Conservation (phyloP, 257 asterid genomes). For the Gynochthodes officinalis region DNA sequence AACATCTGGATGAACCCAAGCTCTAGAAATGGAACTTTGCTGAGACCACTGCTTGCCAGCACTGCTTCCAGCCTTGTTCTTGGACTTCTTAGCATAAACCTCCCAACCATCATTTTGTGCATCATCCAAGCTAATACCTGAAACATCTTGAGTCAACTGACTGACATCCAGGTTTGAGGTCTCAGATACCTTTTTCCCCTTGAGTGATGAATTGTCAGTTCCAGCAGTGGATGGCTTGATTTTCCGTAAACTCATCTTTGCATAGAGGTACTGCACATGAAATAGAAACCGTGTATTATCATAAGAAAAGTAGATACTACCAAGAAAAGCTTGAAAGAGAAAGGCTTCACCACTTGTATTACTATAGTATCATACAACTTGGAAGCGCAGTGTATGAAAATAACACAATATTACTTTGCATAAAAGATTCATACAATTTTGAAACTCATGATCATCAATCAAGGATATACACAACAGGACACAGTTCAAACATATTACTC, state of each 20-base stretch:
- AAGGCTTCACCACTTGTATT: no score
- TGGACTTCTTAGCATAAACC: constrained; percentile 48
- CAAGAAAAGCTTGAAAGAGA: background rate
- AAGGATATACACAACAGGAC: background rate
- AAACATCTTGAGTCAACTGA: constrained; percentile 36
- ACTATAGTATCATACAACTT: background rate
- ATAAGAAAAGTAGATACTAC: background rate
- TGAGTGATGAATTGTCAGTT: constrained; percentile 21
- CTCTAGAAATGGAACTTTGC: constrained; percentile 41
- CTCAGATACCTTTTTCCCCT: constrained; percentile 28
- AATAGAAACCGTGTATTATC: background rate
- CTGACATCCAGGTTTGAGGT: constrained; percentile 25
- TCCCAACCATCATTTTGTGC: constrained; percentile 67
- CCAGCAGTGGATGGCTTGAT: constrained; percentile 22
- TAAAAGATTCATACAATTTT: background rate
- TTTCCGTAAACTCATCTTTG: constrained; percentile 48
- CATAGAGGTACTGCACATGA: constrained; percentile 10
- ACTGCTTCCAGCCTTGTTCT: constrained; percentile 38
- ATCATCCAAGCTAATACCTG: constrained; percentile 33
- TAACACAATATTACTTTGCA: background rate
- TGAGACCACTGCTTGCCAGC: constrained; percentile 36
- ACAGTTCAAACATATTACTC: background rate
- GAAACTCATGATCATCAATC: background rate
- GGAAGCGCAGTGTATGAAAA: background rate
- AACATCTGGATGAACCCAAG: constrained; percentile 54